Percentiles rank a stretch among this genome's conserved stretches.
Evolutionary conservation across 495 filamentous ascomycete genomes (phyloP).

Genomic region (Xylaria sp.): DNA sequence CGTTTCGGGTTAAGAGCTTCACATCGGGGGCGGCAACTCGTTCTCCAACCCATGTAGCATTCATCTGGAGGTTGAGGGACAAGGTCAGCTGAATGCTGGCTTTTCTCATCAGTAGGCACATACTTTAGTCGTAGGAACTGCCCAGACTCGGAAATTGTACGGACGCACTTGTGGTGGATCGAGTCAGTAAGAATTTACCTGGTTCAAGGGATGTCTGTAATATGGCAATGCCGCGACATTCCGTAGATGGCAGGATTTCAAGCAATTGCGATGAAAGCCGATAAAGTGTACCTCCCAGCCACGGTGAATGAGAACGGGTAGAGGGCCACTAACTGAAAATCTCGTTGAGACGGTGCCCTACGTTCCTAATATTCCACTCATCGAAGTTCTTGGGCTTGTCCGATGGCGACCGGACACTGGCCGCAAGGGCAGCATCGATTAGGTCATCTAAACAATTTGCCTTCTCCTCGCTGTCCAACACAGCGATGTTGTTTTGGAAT

Average conservation of each 20-base stretch:
- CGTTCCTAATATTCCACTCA: constrained; percentile 92
- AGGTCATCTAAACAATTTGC: constrained; percentile 71
- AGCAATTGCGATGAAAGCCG: no score
- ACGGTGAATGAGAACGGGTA: neutral
- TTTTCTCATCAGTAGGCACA: constrained; percentile 20
- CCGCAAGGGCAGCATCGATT: constrained; percentile 83
- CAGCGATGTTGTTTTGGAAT: no score
- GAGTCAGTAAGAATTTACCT: neutral
- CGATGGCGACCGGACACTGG: constrained; percentile 72
- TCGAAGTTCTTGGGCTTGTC: constrained; percentile 88
- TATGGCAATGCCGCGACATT: no score
- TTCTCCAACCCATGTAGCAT: constrained; percentile 96
- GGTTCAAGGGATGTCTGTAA: neutral
- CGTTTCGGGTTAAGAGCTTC: constrained; percentile 90
- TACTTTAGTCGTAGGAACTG: constrained; percentile 94
- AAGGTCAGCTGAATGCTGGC: neutral
- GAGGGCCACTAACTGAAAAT: constrained; percentile 72
- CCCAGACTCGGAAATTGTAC: constrained; percentile 99
- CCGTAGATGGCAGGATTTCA: neutral
- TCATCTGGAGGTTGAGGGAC: constrained; percentile 70
- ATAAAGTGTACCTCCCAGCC: no score
- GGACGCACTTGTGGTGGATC: constrained; percentile 65
- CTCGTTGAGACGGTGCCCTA: constrained; percentile 86
- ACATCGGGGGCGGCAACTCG: constrained; percentile 93
- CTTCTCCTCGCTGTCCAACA: no score